phyloP scores from a whole-genome alignment of 2,329 filamentous ascomycete species.

The Botrytis sinoallii region DNA sequence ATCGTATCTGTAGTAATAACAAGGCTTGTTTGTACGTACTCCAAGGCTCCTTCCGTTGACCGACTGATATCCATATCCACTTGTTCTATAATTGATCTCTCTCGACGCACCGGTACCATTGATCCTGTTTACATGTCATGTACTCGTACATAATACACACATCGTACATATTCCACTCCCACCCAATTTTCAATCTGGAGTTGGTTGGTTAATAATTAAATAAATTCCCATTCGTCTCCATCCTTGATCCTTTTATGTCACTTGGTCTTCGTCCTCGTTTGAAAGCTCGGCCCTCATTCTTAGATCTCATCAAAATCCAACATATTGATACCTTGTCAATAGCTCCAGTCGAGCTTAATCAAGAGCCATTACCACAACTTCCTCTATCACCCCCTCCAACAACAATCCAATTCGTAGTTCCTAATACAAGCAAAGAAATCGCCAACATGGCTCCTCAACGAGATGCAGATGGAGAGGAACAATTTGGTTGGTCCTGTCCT shows the following conservation, averaged over 20 bases:
- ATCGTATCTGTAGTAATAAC: background rate
- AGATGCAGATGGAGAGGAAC: constrained; percentile 48
- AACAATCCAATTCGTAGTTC: constrained; percentile 26
- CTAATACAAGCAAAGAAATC: constrained; percentile 28
- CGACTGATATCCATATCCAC: background rate
- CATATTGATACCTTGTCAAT: constrained; percentile 45
- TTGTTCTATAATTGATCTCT: background rate
- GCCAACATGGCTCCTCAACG: constrained; percentile 41
- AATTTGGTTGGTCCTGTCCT: constrained; percentile 48
- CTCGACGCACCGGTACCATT: background rate
- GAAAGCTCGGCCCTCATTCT: constrained; percentile 57
- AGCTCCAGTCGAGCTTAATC: constrained; percentile 27
- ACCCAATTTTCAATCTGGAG: background rate
- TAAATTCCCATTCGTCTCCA: background rate
- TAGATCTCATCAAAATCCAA: constrained; percentile 56
- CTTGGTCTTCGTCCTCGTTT: constrained; percentile 49
- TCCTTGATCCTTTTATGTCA: constrained; percentile 33
- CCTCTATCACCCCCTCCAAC: constrained; percentile 39
- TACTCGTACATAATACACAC: background rate
- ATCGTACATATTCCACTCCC: background rate
- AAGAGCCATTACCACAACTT: constrained; percentile 44
- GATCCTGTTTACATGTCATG: background rate
- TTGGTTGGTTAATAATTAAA: background rate
- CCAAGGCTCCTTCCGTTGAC: background rate
- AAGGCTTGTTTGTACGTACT: background rate